These are phyloP conservation scores for Aspergillus pseudoterreus DNA, from an alignment of 2,329 filamentous ascomycete species.

Conservation along the genomic window DNA sequence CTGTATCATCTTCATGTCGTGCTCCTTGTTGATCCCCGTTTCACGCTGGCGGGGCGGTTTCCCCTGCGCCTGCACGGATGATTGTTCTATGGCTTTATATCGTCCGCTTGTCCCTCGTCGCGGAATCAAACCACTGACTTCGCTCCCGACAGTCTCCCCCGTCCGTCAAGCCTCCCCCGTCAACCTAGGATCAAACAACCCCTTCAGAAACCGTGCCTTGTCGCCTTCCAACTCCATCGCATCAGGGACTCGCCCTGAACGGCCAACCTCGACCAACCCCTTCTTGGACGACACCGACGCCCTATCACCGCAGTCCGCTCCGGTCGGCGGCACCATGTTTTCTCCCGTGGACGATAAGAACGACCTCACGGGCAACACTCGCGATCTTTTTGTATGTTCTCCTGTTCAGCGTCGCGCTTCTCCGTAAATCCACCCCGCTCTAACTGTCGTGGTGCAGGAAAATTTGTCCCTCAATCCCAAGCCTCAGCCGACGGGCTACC, in stretches of 20 bases:
- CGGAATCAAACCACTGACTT: constrained; percentile 6
- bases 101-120: constrained; percentile 1
- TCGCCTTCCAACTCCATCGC: constrained; percentile 34
- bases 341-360: constrained; percentile 28
- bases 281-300: constrained; percentile 53
- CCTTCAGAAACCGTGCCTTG: constrained; percentile 47
- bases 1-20: constrained; percentile 3
- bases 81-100: constrained; percentile 12
- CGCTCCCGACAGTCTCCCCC: constrained; percentile 14
- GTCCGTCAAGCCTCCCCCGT: constrained; percentile 32
- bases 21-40: constrained; percentile 9
- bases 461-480: constrained; percentile 35
- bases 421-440: not conserved
- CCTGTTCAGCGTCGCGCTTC: constrained; percentile 1
- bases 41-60: constrained; percentile 15
- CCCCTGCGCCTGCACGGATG: constrained; percentile 11
- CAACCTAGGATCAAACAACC: constrained; percentile 47
- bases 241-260: constrained; percentile 33
- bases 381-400: constrained; percentile 58
- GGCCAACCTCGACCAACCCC: constrained; percentile 58
- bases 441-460: constrained; percentile 25
- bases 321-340: constrained; percentile 27
- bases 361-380: constrained; percentile 46
- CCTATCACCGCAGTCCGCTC: constrained; percentile 34
- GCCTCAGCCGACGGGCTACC: constrained; percentile 35